Percentiles rank a stretch among this genome's conserved stretches.
phyloP scores from a whole-genome alignment of 345 rosid genomes.

The Limnanthes douglasii region DNA sequence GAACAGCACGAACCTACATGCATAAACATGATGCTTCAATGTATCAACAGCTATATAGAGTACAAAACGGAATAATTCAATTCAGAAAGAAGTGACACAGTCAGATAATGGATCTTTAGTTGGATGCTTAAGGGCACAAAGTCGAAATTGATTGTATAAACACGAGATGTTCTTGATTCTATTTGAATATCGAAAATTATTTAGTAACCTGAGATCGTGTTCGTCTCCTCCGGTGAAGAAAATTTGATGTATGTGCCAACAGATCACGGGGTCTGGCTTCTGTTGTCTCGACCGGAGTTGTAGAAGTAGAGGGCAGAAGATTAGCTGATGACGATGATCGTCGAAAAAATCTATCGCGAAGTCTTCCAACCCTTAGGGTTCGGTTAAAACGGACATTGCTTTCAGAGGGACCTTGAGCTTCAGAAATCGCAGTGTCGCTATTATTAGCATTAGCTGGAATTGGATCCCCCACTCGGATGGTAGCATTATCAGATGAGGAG shows the following conservation, averaged over 20 bases:
- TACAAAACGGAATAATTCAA: too few relatives aligned
- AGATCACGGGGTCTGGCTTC: constrained; percentile 74
- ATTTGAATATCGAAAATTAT: too few relatives aligned
- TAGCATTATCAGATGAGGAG: too few relatives aligned
- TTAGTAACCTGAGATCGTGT: constrained; percentile 86
- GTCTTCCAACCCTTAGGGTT: constrained; percentile 94
- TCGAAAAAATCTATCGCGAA: constrained; percentile 90
- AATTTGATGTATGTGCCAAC: constrained; percentile 74
- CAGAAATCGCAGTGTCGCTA: constrained; percentile 17
- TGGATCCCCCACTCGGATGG: constrained; percentile 18
- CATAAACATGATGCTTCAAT: too few relatives aligned
- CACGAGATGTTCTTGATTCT: too few relatives aligned
- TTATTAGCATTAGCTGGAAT: constrained; percentile 19
- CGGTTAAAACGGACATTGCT: constrained; percentile 79
- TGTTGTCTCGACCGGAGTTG: constrained; percentile 42
- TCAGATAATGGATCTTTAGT: too few relatives aligned
- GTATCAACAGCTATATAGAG: too few relatives aligned
- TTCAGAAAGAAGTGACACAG: too few relatives aligned
- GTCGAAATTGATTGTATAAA: too few relatives aligned
- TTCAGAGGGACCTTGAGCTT: constrained; percentile 52
- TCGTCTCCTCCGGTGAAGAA: constrained; percentile 85
- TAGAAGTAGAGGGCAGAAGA: constrained; percentile 29
- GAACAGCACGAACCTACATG: constrained; percentile 83
- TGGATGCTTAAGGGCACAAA: too few relatives aligned
- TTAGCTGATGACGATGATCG: constrained; percentile 62